phyloP scores from a whole-genome alignment of 2,329 filamentous ascomycete genomes.

The Venturia pyrina region DNA sequence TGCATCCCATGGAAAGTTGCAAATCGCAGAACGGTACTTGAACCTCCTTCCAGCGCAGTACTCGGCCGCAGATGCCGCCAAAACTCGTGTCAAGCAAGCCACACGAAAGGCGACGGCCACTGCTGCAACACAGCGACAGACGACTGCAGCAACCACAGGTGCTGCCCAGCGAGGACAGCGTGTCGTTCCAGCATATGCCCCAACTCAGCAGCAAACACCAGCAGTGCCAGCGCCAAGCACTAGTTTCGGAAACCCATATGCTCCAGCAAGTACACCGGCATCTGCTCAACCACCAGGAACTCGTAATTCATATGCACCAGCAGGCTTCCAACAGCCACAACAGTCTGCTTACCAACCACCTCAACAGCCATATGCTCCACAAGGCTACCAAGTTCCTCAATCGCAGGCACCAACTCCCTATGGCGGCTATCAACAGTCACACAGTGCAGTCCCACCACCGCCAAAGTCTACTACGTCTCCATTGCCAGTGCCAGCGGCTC shows the following conservation, averaged over 20 bases:
- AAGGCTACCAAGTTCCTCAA: conserved; percentile 19
- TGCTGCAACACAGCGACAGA: conserved; percentile 27
- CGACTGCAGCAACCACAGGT: conserved; percentile 22
- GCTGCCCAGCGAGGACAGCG: conserved; percentile 23
- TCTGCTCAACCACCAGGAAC: conserved; percentile 19
- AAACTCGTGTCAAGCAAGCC: conserved; percentile 75
- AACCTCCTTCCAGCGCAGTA: conserved; percentile 76
- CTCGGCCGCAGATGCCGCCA: conserved; percentile 75
- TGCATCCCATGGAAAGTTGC: conserved; percentile 77
- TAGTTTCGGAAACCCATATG: conserved; percentile 24
- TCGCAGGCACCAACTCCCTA: conserved; percentile 26
- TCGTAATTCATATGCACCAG: conserved; percentile 34
- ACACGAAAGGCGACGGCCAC: conserved; percentile 51
- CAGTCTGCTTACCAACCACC: conserved; percentile 22
- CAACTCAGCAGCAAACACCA: conserved; percentile 29
- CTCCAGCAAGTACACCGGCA: conserved; percentile 22
- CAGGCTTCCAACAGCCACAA: conserved; percentile 41
- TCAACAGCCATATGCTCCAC: conserved; percentile 16
- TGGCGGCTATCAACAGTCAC: conserved; percentile 36
- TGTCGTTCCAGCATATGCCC: conserved; percentile 23
- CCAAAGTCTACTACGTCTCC: conserved; percentile 6
- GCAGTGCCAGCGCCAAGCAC: conserved; percentile 24
- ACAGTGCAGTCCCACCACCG: conserved; percentile 13
- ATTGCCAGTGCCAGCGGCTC: conserved; percentile 1
- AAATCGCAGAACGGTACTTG: conserved; percentile 82